Percentiles rank a stretch among this genome's conserved stretches.
Conservation (phyloP, 495 filamentous ascomycete species). For the Extremus antarcticus region DNA sequence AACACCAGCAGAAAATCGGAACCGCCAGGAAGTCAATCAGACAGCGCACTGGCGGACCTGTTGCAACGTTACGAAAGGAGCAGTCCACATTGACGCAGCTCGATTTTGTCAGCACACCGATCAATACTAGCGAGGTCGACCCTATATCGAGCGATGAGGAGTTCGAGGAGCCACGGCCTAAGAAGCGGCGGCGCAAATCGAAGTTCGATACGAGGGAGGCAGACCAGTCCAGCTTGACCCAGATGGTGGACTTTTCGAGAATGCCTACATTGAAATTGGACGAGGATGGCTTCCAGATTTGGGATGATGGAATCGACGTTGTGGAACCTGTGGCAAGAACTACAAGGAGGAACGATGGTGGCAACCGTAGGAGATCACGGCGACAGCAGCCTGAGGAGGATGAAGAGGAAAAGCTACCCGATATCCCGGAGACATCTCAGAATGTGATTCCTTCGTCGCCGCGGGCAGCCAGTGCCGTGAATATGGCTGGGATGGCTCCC, state of each 20-base stretch:
- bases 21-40: neutral
- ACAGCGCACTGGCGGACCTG: neutral
- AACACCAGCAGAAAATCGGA: constrained; percentile 2
- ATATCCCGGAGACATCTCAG: constrained; percentile 3
- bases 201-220: constrained; percentile 1
- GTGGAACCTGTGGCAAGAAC: neutral
- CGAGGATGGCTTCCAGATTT: neutral
- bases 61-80: neutral
- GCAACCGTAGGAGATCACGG: neutral
- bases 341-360: neutral
- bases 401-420: neutral
- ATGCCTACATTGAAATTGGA: neutral
- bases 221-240: neutral
- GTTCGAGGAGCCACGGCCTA: constrained; percentile 1
- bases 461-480: neutral
- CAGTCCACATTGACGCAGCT: constrained; percentile 11
- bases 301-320: neutral
- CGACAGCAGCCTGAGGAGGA: neutral
- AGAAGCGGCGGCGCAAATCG: constrained; percentile 1
- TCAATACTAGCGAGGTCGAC: neutral
- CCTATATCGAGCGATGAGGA: neutral
- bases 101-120: neutral
- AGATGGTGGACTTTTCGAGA: neutral
- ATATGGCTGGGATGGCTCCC: neutral
- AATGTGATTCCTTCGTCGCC: neutral